Base-by-base conservation (phyloP, 2,329 filamentous ascomycete genomes). In the Metarhizium humberi region DNA sequence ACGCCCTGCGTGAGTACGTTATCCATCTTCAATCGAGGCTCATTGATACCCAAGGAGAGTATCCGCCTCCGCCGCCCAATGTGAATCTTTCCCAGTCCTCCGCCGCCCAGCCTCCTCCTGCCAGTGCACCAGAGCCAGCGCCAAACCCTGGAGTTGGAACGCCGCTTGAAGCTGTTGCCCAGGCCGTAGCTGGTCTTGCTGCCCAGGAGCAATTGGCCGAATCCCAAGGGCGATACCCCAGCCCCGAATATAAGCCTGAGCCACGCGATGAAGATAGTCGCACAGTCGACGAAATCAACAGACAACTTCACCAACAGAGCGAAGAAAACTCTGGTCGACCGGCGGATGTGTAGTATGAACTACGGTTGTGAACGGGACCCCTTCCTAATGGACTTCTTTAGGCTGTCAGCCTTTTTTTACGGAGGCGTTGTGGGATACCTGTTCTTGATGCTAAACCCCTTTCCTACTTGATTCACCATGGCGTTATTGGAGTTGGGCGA, bases 1-100 rank as follows among this genome's bases (percentile, higher is more conserved):
- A 92, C 68, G 84, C 88, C 59, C 77, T 99, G 46, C 86, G 92
- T 62, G 91, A 96, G 69, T 97, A 97, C 73, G 87, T 96, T 62
- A 87, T 96, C 67, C 88, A 87, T 63, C 79, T 99, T 16, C 94
- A 99, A 70, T 87, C 88, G 5, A 85, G 90, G 45, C 79, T 97
- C 40, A 78, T 96, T 58, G 92, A 96, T 62, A 81, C 85, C 3
- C 85, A 90, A 63, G 87, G 88, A 66, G 91, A 96, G 62, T 85
- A 88, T 55, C 94, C 94, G 1, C 88, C 87, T 58, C 86, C 92
- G 10, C 92, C 92, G 1, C 78, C 87, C 1, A 90, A 90, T 62
- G 80, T 95, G 60, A 88, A 90, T 64, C 75, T 96, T 32, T 67
- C 68, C 45, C 69, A 62, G 53, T 66, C 67, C 10, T 56, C 59